Conservation (phyloP, 2,329 filamentous ascomycete species). For the Penicillium occitanis region DNA sequence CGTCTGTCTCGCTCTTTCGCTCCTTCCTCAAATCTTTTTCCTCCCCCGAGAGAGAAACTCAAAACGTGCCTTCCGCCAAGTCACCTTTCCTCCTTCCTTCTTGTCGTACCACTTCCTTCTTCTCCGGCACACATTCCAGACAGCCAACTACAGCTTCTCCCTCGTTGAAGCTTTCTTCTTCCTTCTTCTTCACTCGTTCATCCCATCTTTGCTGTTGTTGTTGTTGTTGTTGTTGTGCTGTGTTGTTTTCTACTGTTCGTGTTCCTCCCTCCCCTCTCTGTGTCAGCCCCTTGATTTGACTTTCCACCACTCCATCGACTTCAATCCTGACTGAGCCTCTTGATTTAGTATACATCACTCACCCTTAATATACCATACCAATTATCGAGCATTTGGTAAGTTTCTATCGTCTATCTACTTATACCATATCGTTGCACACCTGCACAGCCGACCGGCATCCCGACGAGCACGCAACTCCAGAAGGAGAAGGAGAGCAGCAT, state of each 20-base stretch:
- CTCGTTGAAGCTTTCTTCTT: constrained; percentile 31
- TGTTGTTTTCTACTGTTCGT: constrained; percentile 26
- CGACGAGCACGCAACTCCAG: not conserved
- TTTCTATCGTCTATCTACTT: not conserved
- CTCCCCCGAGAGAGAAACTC: constrained; percentile 1
- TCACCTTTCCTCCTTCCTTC: constrained; percentile 16
- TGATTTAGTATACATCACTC: constrained; percentile 15
- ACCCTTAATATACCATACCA: not conserved
- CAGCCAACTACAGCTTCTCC: constrained; percentile 32
- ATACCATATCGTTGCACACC: not conserved
- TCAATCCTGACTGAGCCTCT: constrained; percentile 5
- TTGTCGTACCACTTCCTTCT: constrained; percentile 12
- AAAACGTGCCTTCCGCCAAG: constrained; percentile 18
- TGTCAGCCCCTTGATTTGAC: constrained; percentile 6
- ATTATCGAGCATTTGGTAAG: constrained; percentile 11
- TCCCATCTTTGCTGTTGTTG: constrained; percentile 21
- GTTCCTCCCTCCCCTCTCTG: not conserved
- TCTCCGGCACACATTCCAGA: constrained; percentile 17
- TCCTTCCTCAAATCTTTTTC: constrained; percentile 3
- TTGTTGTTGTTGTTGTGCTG: not conserved
- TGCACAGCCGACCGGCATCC: not conserved
- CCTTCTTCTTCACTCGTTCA: constrained; percentile 38
- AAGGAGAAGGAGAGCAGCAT: not conserved
- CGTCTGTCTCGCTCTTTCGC: not conserved
- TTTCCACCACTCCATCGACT: not conserved